Evolutionary conservation across 164 flowering plant genomes (phyloP).

Genomic region (Dillenia turbinata): DNA sequence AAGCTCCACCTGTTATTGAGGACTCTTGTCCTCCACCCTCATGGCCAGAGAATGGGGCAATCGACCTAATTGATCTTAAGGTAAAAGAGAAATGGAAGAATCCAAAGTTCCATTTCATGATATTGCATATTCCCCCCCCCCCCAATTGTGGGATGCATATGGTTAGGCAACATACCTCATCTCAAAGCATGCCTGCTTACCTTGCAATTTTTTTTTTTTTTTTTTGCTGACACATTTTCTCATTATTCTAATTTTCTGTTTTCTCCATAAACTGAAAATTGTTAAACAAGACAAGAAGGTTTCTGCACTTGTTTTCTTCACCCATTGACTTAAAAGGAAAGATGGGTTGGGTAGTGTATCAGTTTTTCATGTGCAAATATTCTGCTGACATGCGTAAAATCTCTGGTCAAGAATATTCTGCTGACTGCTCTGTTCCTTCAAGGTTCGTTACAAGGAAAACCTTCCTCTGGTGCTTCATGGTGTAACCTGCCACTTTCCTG

Average conservation of each 20-base stretch:
- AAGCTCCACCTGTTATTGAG: slow-evolving; percentile 81
- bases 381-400: no score
- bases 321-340: no score
- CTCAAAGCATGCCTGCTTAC: background rate
- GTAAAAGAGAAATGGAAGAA: slow-evolving; percentile 21
- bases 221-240: background rate
- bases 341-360: no score
- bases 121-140: background rate
- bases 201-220: background rate
- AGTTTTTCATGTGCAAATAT: no score
- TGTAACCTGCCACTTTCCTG: slow-evolving; percentile 75
- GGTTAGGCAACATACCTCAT: background rate
- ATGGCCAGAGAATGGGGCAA: slow-evolving; percentile 88
- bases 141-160: background rate
- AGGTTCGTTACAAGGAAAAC: slow-evolving; percentile 95
- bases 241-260: background rate
- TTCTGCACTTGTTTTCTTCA: no score
- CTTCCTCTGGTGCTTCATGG: slow-evolving; percentile 95
- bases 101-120: no score
- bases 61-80: slow-evolving; percentile 81
- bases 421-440: slow-evolving; percentile 12
- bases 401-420: background rate
- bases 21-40: slow-evolving; percentile 66
- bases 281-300: background rate
- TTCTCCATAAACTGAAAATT: background rate